Evolutionary conservation across 2,329 filamentous ascomycete genomes (phyloP).

Genomic region (Fusarium caatingaense): DNA sequence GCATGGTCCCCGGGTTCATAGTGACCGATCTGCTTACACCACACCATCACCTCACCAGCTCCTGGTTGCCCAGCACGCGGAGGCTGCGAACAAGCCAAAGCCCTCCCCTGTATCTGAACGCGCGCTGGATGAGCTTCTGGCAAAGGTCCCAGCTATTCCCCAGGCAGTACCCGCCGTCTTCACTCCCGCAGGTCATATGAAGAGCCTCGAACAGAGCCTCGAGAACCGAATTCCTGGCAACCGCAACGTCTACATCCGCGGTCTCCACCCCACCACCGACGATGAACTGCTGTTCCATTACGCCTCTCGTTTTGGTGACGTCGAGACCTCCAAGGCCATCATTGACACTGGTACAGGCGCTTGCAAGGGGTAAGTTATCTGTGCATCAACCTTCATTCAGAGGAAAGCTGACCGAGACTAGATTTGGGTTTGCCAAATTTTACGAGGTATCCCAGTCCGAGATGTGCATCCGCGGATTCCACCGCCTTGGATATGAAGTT

Average conservation of each 20-base stretch:
- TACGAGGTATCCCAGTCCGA: constrained; percentile 88
- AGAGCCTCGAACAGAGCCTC: constrained; percentile 92
- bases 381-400: neutral
- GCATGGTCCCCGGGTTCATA: constrained; percentile 68
- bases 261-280: constrained; percentile 93
- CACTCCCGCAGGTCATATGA: constrained; percentile 84
- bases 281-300: constrained; percentile 88
- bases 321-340: constrained; percentile 98
- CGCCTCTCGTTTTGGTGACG: constrained; percentile 87
- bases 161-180: constrained; percentile 90
- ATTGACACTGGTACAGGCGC: constrained; percentile 93
- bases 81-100: constrained; percentile 57
- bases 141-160: constrained; percentile 85
- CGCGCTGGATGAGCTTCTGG: constrained; percentile 72
- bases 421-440: constrained; percentile 98
- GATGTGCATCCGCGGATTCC: constrained; percentile 95
- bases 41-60: constrained; percentile 74
- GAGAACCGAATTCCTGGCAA: constrained; percentile 93
- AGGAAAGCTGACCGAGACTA: constrained; percentile 53
- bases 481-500: constrained; percentile 94
- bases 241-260: constrained; percentile 98
- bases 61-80: constrained; percentile 54
- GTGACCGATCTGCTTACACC: constrained; percentile 72
- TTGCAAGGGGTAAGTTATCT: constrained; percentile 85
- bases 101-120: constrained; percentile 57